phyloP scores from a whole-genome alignment of 129 eudicot genomes.

The Pulicaria dysenterica region DNA sequence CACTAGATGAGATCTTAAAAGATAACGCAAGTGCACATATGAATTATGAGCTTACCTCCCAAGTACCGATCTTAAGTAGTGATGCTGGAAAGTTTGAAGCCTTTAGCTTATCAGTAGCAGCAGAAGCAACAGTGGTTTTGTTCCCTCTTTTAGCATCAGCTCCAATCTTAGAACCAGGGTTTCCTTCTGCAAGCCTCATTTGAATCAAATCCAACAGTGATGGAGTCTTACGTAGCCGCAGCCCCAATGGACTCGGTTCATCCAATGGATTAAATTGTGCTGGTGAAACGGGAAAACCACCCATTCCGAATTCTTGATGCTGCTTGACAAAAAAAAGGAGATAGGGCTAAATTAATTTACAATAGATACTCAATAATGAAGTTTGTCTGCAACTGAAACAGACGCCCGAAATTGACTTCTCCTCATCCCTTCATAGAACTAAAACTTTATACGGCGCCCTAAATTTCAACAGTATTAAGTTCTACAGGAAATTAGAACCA shows the following conservation, averaged over 20 bases:
- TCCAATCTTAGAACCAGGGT: slow-evolving; percentile 40
- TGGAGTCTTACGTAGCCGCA: slow-evolving; percentile 77
- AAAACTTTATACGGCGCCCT: slow-evolving; percentile 1
- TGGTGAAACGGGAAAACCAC: slow-evolving; percentile 43
- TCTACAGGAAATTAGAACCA: background rate
- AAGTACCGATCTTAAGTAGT: slow-evolving; percentile 79
- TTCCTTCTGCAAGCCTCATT: slow-evolving; percentile 71
- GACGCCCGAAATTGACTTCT: slow-evolving; percentile 12
- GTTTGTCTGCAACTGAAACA: background rate
- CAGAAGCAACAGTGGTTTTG: slow-evolving; percentile 41
- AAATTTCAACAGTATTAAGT: background rate
- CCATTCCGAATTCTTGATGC: slow-evolving; percentile 46
- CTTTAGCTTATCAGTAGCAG: slow-evolving; percentile 66
- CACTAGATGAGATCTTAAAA: too few species aligned
- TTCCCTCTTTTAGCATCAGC: slow-evolving; percentile 47
- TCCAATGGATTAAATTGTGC: slow-evolving; percentile 70
- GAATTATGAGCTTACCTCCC: slow-evolving; percentile 67
- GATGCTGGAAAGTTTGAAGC: slow-evolving; percentile 91
- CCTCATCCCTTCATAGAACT: slow-evolving; percentile 3
- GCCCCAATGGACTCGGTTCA: slow-evolving; percentile 92
- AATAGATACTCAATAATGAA: background rate
- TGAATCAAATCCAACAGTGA: slow-evolving; percentile 89
- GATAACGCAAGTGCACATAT: background rate
- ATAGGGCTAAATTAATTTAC: background rate
- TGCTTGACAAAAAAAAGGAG: background rate